Base-by-base conservation (phyloP, 371 early-diverging fungal genomes). In the Mortierella sp. region DNA sequence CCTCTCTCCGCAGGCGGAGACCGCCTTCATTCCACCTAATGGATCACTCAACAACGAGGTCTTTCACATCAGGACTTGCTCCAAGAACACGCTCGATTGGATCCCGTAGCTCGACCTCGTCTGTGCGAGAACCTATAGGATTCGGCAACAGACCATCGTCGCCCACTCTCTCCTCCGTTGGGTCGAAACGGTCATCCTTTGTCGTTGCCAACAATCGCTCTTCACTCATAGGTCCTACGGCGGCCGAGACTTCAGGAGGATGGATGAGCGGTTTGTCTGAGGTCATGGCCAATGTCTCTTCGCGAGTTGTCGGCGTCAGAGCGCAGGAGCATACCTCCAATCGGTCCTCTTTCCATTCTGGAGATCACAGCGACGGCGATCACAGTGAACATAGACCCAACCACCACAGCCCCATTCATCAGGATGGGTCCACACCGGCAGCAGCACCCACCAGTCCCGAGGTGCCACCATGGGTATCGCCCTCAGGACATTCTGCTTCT, bases 1-100 rank as follows among this genome's bases (percentile, higher is more conserved):
- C 71, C 2, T 43, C n/a, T 54, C 77, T 83, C 80, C 83, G 83
- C 80, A 74, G 83, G 83, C 83, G 83, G 80, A 80, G 74, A 54
- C 69, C 57, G 24, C n/a, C 83, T 31, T 79, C 83, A 37, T 74
- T 74, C 72, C 77, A 21, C 67, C 9, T 55, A 13, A 72, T 77
- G 21, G 64, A 69, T 16, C 64, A 74, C 50, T 9, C 64, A 19
- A 37, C 67, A 37, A 21, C 67, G 21, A 40, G 67, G 21, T 31
- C 34, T 0, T 24, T 34, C 5, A 19, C 57, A 0, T 51, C 75
- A 13, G 44, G 54, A 4, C 73, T 26, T 5, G 67, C 74, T 6
- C 67, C 77, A 19, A 51, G 67, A n/a, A 28, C 69, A 3, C 73
- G 51, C 19, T 85, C 85, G 13, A 72, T 78, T 24, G 76, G 76